Evolutionary conservation across 306 rosid species (phyloP).

Genomic region (Adenanthera pavonina): DNA sequence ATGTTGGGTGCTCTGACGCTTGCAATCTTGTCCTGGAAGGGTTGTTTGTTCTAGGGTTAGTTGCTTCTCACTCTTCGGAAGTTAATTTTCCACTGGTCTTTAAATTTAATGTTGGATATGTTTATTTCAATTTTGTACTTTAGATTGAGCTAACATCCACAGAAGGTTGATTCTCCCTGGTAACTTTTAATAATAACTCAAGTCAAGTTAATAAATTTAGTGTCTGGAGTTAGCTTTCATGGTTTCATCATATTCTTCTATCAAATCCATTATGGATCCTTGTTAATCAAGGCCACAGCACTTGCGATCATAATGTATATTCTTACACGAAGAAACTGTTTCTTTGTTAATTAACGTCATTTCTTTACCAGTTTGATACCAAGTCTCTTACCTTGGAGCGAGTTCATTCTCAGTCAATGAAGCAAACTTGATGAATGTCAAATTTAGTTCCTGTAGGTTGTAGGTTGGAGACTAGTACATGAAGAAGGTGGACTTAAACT

Average conservation of each 20-base stretch:
- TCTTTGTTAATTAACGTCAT: not conserved
- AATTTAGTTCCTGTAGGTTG: constrained; percentile 55
- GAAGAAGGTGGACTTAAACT: constrained; percentile 71
- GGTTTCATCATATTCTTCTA: not conserved
- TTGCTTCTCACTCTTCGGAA: not conserved
- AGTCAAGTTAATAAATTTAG: not conserved
- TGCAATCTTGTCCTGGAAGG: not conserved
- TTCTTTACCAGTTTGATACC: not conserved
- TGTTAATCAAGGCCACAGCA: not conserved
- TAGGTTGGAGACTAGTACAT: constrained; percentile 84
- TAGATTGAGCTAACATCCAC: not conserved
- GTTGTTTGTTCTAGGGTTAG: not conserved
- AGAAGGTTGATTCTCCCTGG: not conserved
- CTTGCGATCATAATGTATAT: not conserved
- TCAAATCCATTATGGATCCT: not conserved
- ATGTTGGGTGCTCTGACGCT: not conserved
- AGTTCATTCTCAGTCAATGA: not conserved
- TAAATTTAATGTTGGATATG: not conserved
- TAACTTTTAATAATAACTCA: not conserved
- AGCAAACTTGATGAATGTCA: not conserved
- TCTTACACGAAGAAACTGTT: not conserved
- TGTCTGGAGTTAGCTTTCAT: not conserved
- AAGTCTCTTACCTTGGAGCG: not conserved
- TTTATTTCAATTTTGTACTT: not conserved
- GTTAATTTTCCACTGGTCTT: not conserved